A percentile compares a stretch with the other conserved stretches of the same genome.
Conservation (phyloP, 2,329 filamentous ascomycete species). For the Sphaceloma murrayae region DNA sequence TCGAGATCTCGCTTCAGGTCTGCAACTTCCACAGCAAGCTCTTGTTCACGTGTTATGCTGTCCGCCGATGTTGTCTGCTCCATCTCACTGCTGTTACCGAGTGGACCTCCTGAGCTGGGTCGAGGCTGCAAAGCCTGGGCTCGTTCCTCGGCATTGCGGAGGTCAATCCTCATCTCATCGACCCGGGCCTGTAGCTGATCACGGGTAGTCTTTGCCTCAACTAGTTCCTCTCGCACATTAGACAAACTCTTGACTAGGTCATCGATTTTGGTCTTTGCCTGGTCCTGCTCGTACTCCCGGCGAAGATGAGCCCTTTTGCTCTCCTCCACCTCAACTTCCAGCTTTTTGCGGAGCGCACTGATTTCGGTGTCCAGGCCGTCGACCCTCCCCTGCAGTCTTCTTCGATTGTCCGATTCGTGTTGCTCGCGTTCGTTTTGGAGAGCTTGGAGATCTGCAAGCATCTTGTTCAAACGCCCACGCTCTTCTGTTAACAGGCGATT, state of each 20-base stretch:
- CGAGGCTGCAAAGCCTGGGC: slow-evolving; percentile 72
- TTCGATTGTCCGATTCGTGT: slow-evolving; percentile 68
- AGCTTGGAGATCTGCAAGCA: slow-evolving; percentile 76
- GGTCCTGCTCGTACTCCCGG: slow-evolving; percentile 82
- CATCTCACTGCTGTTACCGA: slow-evolving; percentile 22
- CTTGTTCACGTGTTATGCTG: slow-evolving; percentile 57
- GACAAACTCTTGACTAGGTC: slow-evolving; percentile 74
- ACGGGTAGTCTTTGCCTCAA: slow-evolving; percentile 73
- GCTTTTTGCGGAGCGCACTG: slow-evolving; percentile 66
- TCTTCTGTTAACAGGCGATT: slow-evolving; percentile 79
- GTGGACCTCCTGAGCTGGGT: slow-evolving; percentile 40
- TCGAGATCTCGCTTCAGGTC: slow-evolving; percentile 84
- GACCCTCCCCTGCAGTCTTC: slow-evolving; percentile 66
- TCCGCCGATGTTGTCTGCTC: slow-evolving; percentile 30
- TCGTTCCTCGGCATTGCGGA: slow-evolving; percentile 82
- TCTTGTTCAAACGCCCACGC: slow-evolving; percentile 68
- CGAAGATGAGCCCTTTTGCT: slow-evolving; percentile 71
- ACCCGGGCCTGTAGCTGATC: slow-evolving; percentile 85
- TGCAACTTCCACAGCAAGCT: slow-evolving; percentile 71
- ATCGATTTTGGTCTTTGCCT: slow-evolving; percentile 84
- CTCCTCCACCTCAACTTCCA: slow-evolving; percentile 75
- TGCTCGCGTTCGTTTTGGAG: slow-evolving; percentile 88
- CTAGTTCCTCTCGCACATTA: slow-evolving; percentile 74
- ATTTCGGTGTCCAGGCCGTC: slow-evolving; percentile 75
- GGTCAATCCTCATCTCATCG: slow-evolving; percentile 77